Evolutionary conservation across 2,329 filamentous ascomycete species (phyloP), one percentile per base, ranked within the genome.

Genomic region (Penicillium sp.): DNA sequence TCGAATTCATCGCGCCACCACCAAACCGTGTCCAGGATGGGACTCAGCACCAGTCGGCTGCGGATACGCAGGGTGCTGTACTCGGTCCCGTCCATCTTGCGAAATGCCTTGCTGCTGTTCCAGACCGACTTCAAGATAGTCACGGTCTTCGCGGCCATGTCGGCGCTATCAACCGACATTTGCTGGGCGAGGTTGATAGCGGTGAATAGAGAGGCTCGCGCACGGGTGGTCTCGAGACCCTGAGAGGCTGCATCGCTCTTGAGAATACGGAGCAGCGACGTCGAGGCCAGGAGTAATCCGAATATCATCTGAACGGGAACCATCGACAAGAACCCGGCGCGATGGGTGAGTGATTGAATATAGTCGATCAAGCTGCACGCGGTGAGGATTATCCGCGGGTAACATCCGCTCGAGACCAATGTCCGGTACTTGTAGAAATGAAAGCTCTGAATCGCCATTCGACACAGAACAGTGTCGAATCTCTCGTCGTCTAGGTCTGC

Each of bases 1-100:
- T 69, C 70, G 45, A 66, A 70, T 45, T 74, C 72, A 41, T 74
- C 72, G 6, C 71, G 65, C 70, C 70, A 74, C 72, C 72, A 74
- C 62, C 70, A 72, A 20, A 72, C 61, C 9, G 64, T 55, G 54
- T 74, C 72, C 15, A 73, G 54, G 4, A 73, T 59, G 7, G 65
- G 61, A 47, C 70, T 69, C 6, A 71, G 58, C 0, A 62, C 62
- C 10, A 74, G 54, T 9, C 72, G 68, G 47, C 68, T 70, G 10
- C 72, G 65, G 27, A 74, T 70, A 4, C 71, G 60, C n/a, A 74
- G 58, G 1, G 60, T 54, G 0, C 64, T 59, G 15, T 64, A 65
- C 42, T 68, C 66, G 1, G 60, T 59, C 0, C 71, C 71, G 47
- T 74, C 71, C 0, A 65, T 39, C 41, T 65, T 70, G 23, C 66